Base-by-base conservation (phyloP, 2,329 filamentous ascomycete species). In the Pseudocercospora eumusae region DNA sequence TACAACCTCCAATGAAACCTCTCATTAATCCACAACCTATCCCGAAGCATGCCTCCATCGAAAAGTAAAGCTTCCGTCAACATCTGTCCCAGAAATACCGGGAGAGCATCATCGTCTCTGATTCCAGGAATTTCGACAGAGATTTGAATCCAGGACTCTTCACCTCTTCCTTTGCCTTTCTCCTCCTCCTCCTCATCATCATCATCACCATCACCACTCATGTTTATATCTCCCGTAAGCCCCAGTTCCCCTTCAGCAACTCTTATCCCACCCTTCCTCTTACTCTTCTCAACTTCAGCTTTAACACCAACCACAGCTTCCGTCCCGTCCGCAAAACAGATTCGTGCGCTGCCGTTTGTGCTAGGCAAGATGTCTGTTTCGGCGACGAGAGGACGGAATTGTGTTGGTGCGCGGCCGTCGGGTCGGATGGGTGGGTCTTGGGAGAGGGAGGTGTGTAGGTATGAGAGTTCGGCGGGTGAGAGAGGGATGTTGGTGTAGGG, bases 1-100 rank as follows among this genome's bases (percentile, higher is more conserved):
- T 93, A 98, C 61, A 99, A 77, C 78, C 93, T 91, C 95, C 95
- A 99, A 81, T 98, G 93, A 82, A 93, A 99, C 49, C 93, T 85
- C 62, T 83, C 80, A 79, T 97, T 98, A 75, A 99, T 97, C 77
- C 88, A 89, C 73, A 99, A 77, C 71, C 88, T 86, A 75, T 86
- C 86, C 66, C 82, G 83, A 64, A 88, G 73, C 71, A 36, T 54
- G 3, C 83, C 83, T 20, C 87, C 88, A 76, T 87, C 89, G 31
- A 86, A 88, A 63, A 95, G 82, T 77, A 99, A 76, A 60, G 91
- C 91, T 82, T 99, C 95, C 60, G 86, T 86, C 76, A 98, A 82
- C 90, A 98, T 95, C 68, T 91, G 88, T 0, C 88, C 86, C 73
- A 98, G 78, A 74, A 96, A 97, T 20, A 96, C 87, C 2, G 93